Base-by-base conservation (phyloP, 306 rosid species). In the Aeschynomene evenia region DNA sequence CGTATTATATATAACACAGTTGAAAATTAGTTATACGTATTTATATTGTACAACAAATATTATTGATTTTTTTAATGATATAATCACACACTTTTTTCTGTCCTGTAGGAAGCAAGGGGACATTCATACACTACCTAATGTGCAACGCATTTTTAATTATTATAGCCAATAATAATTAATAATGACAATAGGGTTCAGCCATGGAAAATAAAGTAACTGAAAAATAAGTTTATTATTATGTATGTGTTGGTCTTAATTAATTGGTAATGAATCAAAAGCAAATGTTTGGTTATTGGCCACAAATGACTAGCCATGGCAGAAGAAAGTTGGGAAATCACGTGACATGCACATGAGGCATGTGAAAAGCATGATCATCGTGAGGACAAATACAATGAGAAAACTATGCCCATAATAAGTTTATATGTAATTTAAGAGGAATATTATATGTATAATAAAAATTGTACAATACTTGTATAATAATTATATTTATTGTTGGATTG, bases 51-150 rank as follows among this genome's bases (percentile, higher is more conserved):
- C n/a, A n/a, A n/a, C n/a, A n/a, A n/a, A n/a, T n/a, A n/a, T n/a
- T n/a, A n/a, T n/a, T n/a, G n/a, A n/a, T n/a, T n/a, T n/a, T n/a
- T n/a, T n/a, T n/a, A n/a, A n/a, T n/a, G n/a, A n/a, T n/a, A n/a
- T n/a, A n/a, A n/a, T 14, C 5, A 0, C 33, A 33, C 15, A 23
- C 24, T 51, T 60, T 36, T 64, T 45, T 76, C 57, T 54, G 61
- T 33, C 46, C 6, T 54, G 63, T 34, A 26, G 24, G 51, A 59
- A 62, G 72, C 65, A 71, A 18, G 57, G 74, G 20, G 70, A 77
- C 82, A 85, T 82, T 74, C 80, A 60, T 49, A 21, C 45, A 52
- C 66, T 5, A 62, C 52, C 26, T 58, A 26, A 58, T 39, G 48
- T 20, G 3, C 18, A 34, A 21, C 21, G 6, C 42, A 36, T 76